Evolutionary conservation across 495 filamentous ascomycete genomes (phyloP).

Genomic region (Daldinia caldariorum): DNA sequence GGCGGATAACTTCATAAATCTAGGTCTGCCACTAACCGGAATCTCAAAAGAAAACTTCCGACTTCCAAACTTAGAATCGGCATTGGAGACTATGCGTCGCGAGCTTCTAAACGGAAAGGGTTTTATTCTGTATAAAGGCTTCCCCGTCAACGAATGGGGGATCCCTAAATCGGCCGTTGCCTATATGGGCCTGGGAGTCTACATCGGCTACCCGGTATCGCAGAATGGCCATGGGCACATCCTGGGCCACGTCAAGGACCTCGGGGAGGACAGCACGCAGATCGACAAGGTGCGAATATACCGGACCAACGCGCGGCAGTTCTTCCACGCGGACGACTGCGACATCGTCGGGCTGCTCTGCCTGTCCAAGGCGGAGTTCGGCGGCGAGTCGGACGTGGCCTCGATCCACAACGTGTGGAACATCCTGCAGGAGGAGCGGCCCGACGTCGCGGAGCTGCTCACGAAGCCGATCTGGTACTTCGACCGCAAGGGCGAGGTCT

Average conservation of each 20-base stretch:
- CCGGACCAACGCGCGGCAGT: conserved; percentile 82
- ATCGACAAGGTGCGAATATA: conserved; percentile 90
- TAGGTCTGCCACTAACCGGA: conserved; percentile 71
- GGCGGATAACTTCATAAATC: conserved; percentile 73
- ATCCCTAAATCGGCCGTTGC: conserved; percentile 81
- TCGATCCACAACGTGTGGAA: conserved; percentile 87
- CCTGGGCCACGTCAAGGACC: conserved; percentile 89
- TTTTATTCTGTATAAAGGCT: conserved; percentile 87
- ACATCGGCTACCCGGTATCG: conserved; percentile 84
- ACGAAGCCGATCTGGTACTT: conserved; percentile 90
- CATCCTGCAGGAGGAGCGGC: conserved; percentile 74
- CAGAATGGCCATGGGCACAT: conserved; percentile 92
- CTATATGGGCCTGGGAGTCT: conserved; percentile 89
- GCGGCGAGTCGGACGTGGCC: conserved; percentile 86
- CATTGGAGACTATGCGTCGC: conserved; percentile 66
- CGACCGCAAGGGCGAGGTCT: conserved; percentile 89
- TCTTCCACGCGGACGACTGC: conserved; percentile 83
- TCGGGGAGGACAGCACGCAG: conserved; percentile 81
- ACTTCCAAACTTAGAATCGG: conserved; percentile 67
- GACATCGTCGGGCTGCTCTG: conserved; percentile 90
- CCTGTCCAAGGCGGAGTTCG: conserved; percentile 77
- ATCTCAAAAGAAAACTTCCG: conserved; percentile 77
- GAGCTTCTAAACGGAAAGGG: conserved; percentile 86
- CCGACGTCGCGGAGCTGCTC: conserved; percentile 79
- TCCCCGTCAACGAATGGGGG: conserved; percentile 82